Conservation (phyloP, 208 protist species). For the Spongospora subterranea region DNA sequence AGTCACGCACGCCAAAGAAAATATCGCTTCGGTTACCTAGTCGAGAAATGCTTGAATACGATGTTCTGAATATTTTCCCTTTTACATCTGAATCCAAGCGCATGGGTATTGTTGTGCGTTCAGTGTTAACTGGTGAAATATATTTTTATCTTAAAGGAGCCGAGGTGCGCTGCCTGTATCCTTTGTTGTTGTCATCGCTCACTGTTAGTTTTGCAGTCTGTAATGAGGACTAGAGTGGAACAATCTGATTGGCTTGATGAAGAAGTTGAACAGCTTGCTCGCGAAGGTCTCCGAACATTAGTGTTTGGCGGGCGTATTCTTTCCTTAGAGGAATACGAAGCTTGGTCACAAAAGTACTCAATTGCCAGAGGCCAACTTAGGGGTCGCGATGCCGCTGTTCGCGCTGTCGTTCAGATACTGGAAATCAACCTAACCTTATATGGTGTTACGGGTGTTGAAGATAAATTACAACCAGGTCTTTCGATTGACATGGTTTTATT, state of each 20-base stretch:
- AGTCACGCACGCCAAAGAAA: not conserved
- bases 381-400: slow-evolving; percentile 28
- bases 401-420: slow-evolving; percentile 70
- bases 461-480: slow-evolving; percentile 94
- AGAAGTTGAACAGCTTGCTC: slow-evolving; percentile 93
- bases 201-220: slow-evolving; percentile 41
- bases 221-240: slow-evolving; percentile 76
- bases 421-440: slow-evolving; percentile 87
- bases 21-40: slow-evolving; percentile 19
- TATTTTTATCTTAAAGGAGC: slow-evolving; percentile 94
- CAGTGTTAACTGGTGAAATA: slow-evolving; percentile 74
- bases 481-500: not conserved
- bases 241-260: slow-evolving; percentile 91
- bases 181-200: not conserved
- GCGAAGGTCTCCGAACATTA: slow-evolving; percentile 91
- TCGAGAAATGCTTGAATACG: slow-evolving; percentile 73
- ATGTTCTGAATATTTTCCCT: slow-evolving; percentile 94
- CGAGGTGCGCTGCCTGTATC: slow-evolving; percentile 73
- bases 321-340: slow-evolving; percentile 81
- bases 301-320: slow-evolving; percentile 86
- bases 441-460: slow-evolving; percentile 95
- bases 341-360: slow-evolving; percentile 72
- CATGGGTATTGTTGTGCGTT: slow-evolving; percentile 96
- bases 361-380: slow-evolving; percentile 54
- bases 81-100: slow-evolving; percentile 96